phyloP scores from a whole-genome alignment of 495 filamentous ascomycete genomes.

The Elaphomyces granulatus region DNA sequence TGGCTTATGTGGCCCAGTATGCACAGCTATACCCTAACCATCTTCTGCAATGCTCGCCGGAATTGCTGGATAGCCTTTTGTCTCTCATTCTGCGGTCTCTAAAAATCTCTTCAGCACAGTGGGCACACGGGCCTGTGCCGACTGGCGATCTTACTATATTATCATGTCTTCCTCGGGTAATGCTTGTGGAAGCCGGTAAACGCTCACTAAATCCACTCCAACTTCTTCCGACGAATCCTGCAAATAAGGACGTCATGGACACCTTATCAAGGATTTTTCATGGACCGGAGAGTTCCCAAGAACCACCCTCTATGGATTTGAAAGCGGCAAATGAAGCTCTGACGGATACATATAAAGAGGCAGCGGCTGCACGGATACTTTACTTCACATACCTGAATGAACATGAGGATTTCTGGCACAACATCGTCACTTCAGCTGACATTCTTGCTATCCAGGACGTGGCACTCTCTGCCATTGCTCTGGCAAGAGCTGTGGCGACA shows the following conservation, averaged over 20 bases:
- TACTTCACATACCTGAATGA: conserved; percentile 41
- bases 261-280: conserved; percentile 41
- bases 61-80: conserved; percentile 31
- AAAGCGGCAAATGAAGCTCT: conserved; percentile 22
- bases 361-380: conserved; percentile 40
- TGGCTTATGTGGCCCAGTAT: conserved; percentile 44
- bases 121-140: conserved; percentile 36
- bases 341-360: conserved; percentile 30
- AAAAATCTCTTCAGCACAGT: conserved; percentile 30
- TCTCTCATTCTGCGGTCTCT: conserved; percentile 31
- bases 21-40: conserved; percentile 40
- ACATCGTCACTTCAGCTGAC: conserved; percentile 39
- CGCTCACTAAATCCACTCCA: conserved; percentile 32
- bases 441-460: conserved; percentile 43
- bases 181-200: conserved; percentile 36
- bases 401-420: conserved; percentile 35
- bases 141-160: conserved; percentile 42
- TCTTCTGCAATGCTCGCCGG: conserved; percentile 29
- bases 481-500: conserved; percentile 39
- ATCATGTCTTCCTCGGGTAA: conserved; percentile 39
- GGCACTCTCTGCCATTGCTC: conserved; percentile 39
- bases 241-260: conserved; percentile 39
- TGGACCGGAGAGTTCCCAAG: conserved; percentile 26
- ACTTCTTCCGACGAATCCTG: conserved; percentile 33
- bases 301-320: conserved; percentile 19